A percentile compares a stretch with the other conserved stretches of the same genome.
Conservation (phyloP, 1,139 yeast species). For the Suhomyces chickasaworum region DNA sequence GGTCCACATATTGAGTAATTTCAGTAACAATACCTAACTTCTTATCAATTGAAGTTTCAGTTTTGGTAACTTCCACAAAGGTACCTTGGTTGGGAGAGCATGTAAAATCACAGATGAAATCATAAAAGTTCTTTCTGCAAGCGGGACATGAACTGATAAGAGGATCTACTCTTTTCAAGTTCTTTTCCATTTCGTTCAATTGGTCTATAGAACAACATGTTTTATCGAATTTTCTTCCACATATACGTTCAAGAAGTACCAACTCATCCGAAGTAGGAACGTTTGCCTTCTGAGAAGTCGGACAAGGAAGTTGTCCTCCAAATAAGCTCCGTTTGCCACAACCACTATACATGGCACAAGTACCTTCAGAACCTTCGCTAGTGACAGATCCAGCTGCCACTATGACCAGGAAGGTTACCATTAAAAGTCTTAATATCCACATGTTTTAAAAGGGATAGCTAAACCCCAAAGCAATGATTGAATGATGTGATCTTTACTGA, state of each 20-base stretch:
- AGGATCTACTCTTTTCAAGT: conserved; percentile 73
- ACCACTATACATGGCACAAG: conserved; percentile 59
- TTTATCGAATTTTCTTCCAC: conserved; percentile 66
- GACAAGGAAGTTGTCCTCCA: conserved; percentile 81
- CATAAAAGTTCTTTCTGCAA: conserved; percentile 80
- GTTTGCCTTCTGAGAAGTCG: conserved; percentile 51
- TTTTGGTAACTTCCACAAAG: conserved; percentile 67
- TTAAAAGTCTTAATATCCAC: background rate
- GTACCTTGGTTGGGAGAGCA: conserved; percentile 84
- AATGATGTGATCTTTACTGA: background rate
- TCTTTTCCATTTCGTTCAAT: conserved; percentile 38
- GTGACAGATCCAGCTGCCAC: conserved; percentile 1
- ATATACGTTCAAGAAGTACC: conserved; percentile 54
- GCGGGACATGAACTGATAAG: conserved; percentile 94
- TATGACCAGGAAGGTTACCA: background rate
- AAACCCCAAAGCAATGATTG: background rate
- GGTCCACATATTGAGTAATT: conserved; percentile 62
- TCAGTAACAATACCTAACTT: conserved; percentile 69
- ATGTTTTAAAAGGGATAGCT: background rate
- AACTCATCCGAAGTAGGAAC: conserved; percentile 33
- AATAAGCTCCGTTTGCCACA: conserved; percentile 85
- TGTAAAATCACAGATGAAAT: conserved; percentile 84
- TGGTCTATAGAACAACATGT: conserved; percentile 45
- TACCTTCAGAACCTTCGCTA: conserved; percentile 28
- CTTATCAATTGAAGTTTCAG: conserved; percentile 52